Evolutionary conservation across 23 red algal species (phyloP).

Genomic region (Gracilaria domingensis): DNA sequence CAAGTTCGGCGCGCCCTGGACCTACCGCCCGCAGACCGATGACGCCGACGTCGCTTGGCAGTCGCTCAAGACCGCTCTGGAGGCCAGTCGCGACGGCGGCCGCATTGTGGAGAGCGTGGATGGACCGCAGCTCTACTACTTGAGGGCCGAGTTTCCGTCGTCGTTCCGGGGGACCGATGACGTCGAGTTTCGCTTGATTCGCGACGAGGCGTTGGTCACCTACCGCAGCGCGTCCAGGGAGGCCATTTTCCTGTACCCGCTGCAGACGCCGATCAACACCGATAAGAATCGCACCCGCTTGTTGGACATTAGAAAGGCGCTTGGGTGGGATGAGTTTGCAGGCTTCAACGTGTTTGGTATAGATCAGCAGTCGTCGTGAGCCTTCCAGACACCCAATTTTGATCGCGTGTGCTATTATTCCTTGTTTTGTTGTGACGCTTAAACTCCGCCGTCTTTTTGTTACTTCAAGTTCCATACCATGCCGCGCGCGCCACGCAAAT

Average conservation of each 20-base stretch:
- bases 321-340: conserved; percentile 67
- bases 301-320: conserved; percentile 46
- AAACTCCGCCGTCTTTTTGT: too few species aligned
- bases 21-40: conserved; percentile 67
- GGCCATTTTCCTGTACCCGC: conserved; percentile 83
- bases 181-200: conserved; percentile 81
- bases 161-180: conserved; percentile 75
- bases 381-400: too few species aligned
- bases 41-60: conserved; percentile 72
- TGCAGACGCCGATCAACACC: conserved; percentile 81
- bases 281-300: conserved; percentile 65
- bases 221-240: conserved; percentile 68
- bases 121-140: conserved; percentile 62
- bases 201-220: conserved; percentile 66
- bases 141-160: conserved; percentile 82
- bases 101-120: conserved; percentile 47
- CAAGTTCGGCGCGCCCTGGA: conserved; percentile 93
- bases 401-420: too few species aligned
- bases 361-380: background rate
- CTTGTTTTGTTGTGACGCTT: too few species aligned
- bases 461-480: too few species aligned
- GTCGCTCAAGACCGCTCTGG: conserved; percentile 66
- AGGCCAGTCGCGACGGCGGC: conserved; percentile 32
- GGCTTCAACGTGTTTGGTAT: conserved; percentile 39
- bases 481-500: too few species aligned